These are phyloP conservation scores for Naganishia kalamii DNA, from an alignment of 768 basidiomycete species.

Conservation along the genomic window DNA sequence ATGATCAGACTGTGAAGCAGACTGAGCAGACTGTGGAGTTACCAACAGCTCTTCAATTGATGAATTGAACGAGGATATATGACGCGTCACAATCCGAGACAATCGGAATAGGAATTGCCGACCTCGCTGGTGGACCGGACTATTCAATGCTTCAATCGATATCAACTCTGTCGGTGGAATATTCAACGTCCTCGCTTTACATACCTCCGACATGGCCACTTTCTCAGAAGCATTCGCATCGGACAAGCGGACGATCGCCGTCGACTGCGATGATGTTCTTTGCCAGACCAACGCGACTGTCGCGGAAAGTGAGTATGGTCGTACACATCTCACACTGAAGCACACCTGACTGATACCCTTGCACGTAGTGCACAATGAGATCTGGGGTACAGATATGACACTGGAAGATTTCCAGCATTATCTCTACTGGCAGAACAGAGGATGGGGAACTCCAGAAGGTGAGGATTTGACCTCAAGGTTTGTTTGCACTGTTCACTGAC, in stretches of 20 bases:
- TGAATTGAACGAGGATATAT: too few relatives aligned
- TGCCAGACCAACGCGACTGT: slow-evolving; percentile 22
- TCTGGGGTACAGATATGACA: slow-evolving; percentile 29
- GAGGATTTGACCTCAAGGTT: background rate
- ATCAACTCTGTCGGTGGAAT: too few relatives aligned
- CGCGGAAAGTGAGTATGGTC: slow-evolving; percentile 16
- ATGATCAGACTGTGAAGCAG: too few relatives aligned
- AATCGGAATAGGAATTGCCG: too few relatives aligned
- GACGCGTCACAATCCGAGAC: too few relatives aligned
- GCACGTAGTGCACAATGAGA: slow-evolving; percentile 40
- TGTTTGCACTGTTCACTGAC: background rate
- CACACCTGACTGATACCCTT: background rate
- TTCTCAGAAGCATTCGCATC: slow-evolving; percentile 11
- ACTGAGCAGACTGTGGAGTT: too few relatives aligned
- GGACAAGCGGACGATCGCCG: slow-evolving; percentile 40
- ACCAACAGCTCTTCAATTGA: too few relatives aligned
- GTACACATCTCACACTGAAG: background rate
- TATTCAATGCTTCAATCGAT: too few relatives aligned
- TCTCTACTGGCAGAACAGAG: slow-evolving; percentile 45
- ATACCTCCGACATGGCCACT: background rate
- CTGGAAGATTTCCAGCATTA: slow-evolving; percentile 45
- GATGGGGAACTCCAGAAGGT: slow-evolving; percentile 38
- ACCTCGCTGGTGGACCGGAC: too few relatives aligned
- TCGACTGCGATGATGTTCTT: slow-evolving; percentile 46
- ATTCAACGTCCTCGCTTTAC: too few relatives aligned